A percentile compares a stretch with the other conserved stretches of the same genome.
Conservation (phyloP, 2,329 filamentous ascomycete species). For the Penicillium sp. region DNA sequence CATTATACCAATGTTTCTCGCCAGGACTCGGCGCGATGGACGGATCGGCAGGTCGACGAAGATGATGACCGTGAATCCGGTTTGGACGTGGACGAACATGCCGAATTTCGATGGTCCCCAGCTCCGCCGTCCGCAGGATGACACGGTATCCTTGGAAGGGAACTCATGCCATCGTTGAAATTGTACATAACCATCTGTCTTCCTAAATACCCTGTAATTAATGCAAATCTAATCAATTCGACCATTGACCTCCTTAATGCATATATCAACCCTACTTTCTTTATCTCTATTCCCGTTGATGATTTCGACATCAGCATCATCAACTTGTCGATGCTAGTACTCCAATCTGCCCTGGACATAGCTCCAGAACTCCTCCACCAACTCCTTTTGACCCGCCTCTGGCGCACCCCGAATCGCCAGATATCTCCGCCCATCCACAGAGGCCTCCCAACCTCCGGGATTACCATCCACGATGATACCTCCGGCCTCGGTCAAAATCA, state of each 20-base stretch:
- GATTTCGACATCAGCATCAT: not conserved
- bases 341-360: constrained; percentile 43
- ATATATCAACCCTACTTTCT: not conserved
- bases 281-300: not conserved
- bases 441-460: constrained; percentile 59
- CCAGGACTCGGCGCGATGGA: constrained; percentile 65
- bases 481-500: constrained; percentile 63
- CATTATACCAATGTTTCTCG: constrained; percentile 28
- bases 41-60: constrained; percentile 64
- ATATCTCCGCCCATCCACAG: constrained; percentile 61
- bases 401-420: constrained; percentile 45
- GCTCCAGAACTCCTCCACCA: constrained; percentile 49
- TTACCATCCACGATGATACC: constrained; percentile 64
- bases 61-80: constrained; percentile 51
- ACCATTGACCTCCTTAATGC: not conserved
- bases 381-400: constrained; percentile 42
- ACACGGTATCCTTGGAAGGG: not conserved
- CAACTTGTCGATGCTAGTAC: constrained; percentile 32
- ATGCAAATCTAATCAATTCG: not conserved
- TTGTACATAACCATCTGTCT: constrained; percentile 18
- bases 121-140: constrained; percentile 1
- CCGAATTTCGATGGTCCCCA: constrained; percentile 24
- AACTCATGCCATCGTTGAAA: not conserved
- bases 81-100: constrained; percentile 31
- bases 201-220: constrained; percentile 22